Base-by-base conservation (phyloP, 495 filamentous ascomycete genomes). In the Penicillium roqueforti region DNA sequence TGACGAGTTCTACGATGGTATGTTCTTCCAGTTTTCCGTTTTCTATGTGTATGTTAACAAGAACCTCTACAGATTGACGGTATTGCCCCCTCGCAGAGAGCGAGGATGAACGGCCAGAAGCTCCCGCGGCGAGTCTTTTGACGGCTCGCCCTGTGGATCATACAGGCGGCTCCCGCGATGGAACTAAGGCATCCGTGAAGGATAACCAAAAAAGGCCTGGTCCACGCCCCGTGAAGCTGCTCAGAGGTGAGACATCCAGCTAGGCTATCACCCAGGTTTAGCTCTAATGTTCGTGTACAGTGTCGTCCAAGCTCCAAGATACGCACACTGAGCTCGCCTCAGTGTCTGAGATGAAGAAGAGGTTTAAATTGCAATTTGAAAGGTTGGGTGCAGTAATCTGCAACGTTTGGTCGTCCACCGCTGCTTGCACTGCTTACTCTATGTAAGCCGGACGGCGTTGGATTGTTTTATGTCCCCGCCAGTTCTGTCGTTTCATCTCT, bases 1-100 rank as follows among this genome's bases (percentile, higher is more conserved):
- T 73, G 93, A 97, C 78, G 92, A 97, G 66, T 97, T 96, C 79
- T 97, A 97, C 76, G 93, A 97, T 77, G 91, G 87, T 88, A 67
- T 60, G 72, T 58, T 41, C 51, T 55, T 54, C 29, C 2, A n/a
- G n/a, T n/a, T n/a, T n/a, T n/a, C n/a, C 13, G 32, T 57, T 51
- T 45, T 34, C 25, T 19, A 40, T 37, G 41, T 6, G 18, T 9
- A 16, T 32, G 9, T 19, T 32, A 38, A 11, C 22, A 49, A 56
- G 69, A 55, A 68, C 50, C 25, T 37, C 25, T 34, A 51, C 56
- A 84, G 88, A 96, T 93, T 96, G 91, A 96, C 89, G 86, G 79
- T 86, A 83, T 79, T 80, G 88, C 81, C 77, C 78, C 91, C 90
- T 95, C 90, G 89, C 86, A 76, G 62, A 73, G 69, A 79, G 87